These are phyloP conservation scores for Nicotiana attenuata DNA, from an alignment of 257 asterid genomes.

Conservation along the genomic window DNA sequence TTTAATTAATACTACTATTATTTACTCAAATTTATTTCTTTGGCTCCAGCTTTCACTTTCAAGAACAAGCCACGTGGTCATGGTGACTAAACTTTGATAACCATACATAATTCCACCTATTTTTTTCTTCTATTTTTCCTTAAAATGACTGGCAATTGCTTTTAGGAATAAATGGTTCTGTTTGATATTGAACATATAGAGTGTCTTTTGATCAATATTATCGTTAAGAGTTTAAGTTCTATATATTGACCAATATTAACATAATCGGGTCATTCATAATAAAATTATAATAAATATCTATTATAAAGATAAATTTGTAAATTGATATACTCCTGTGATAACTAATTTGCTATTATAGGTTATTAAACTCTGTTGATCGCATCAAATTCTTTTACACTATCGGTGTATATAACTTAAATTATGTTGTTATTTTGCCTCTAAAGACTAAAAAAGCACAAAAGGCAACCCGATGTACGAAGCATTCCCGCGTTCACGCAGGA, in stretches of 20 bases:
- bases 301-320: not conserved
- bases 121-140: not conserved
- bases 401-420: too few species aligned
- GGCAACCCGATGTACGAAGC: too few species aligned
- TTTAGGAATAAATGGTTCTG: not conserved
- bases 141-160: not conserved
- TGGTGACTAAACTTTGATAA: not conserved
- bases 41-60: conserved; percentile 5
- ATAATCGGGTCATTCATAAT: not conserved
- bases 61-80: not conserved
- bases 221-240: not conserved
- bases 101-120: not conserved
- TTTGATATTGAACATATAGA: not conserved
- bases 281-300: not conserved
- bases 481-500: too few species aligned
- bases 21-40: not conserved
- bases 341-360: not conserved
- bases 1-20: not conserved
- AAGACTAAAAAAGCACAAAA: too few species aligned
- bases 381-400: not conserved
- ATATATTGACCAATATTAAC: too few species aligned
- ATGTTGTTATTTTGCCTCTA: too few species aligned
- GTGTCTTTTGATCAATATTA: not conserved
- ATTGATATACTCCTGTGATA: too few species aligned
- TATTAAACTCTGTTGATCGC: not conserved